A percentile compares a stretch with the other conserved stretches of the same genome.
Evolutionary conservation across 768 basidiomycete species (phyloP).

Genomic region (Podaxis sp.): DNA sequence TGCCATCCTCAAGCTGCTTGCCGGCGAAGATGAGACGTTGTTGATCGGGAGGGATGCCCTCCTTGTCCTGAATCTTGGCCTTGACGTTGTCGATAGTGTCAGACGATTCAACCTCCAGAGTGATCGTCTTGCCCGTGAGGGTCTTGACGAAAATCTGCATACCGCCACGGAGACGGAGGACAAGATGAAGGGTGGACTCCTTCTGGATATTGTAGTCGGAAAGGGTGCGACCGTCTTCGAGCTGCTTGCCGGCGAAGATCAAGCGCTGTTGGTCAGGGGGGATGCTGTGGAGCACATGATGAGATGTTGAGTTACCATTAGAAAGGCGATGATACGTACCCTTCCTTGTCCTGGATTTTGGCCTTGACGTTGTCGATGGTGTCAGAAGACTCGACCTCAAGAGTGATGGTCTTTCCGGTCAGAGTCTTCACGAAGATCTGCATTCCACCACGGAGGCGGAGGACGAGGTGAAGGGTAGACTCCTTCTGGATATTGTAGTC

Average conservation of each 20-base stretch:
- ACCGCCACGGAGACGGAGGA: conserved; percentile 83
- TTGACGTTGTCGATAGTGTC: conserved; percentile 93
- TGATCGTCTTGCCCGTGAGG: conserved; percentile 89
- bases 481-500: conserved; percentile 97
- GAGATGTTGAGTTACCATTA: neutral
- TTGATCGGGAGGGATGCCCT: conserved; percentile 83
- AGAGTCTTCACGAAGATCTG: conserved; percentile 82
- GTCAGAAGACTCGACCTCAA: conserved; percentile 85
- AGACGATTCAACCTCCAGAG: conserved; percentile 88
- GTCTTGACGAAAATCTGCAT: conserved; percentile 94
- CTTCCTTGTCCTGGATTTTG: conserved; percentile 95
- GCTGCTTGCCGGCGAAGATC: conserved; percentile 91
- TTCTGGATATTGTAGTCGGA: conserved; percentile 93
- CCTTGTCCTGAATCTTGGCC: conserved; percentile 80
- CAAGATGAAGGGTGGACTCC: conserved; percentile 80
- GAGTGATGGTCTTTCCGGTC: conserved; percentile 91
- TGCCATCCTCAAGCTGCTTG: conserved; percentile 92
- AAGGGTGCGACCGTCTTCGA: conserved; percentile 87
- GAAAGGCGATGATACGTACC: conserved; percentile 23
- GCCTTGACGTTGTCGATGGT: conserved; percentile 88
- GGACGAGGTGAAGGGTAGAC: conserved; percentile 84
- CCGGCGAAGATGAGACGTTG: conserved; percentile 92
- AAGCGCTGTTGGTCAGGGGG: conserved; percentile 88
- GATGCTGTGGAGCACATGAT: conserved; percentile 31
- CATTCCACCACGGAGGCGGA: conserved; percentile 91